A percentile compares a stretch with the other conserved stretches of the same genome.
These are phyloP conservation scores for Periconia macrospinosa DNA, from an alignment of 2,329 filamentous ascomycete species.

Conservation along the genomic window DNA sequence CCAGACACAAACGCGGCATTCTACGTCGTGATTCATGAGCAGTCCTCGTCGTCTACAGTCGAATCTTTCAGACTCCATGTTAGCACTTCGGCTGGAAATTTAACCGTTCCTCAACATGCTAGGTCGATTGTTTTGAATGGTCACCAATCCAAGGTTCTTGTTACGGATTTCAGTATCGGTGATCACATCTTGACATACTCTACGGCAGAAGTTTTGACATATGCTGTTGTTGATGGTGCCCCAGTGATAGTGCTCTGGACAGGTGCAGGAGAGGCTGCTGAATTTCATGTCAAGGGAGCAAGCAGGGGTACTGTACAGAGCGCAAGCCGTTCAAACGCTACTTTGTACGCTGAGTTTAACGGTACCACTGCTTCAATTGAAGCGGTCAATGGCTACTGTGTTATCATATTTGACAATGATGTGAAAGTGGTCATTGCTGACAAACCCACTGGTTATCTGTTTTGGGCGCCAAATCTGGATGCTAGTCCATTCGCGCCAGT, in stretches of 20 bases:
- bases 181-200: constrained; percentile 56
- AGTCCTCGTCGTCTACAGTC: constrained; percentile 54
- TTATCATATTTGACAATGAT: constrained; percentile 41
- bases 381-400: constrained; percentile 33
- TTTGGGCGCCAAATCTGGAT: constrained; percentile 45
- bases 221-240: constrained; percentile 38
- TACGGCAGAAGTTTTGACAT: constrained; percentile 56
- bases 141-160: constrained; percentile 64
- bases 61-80: constrained; percentile 60
- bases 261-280: constrained; percentile 43
- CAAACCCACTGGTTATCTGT: constrained; percentile 40
- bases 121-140: constrained; percentile 58
- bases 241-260: constrained; percentile 46
- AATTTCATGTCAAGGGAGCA: constrained; percentile 44
- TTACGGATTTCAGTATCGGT: constrained; percentile 62
- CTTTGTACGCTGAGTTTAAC: constrained; percentile 45
- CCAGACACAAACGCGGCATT: constrained; percentile 60
- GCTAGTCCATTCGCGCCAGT: constrained; percentile 43
- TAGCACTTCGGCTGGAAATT: constrained; percentile 57
- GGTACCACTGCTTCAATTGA: constrained; percentile 38
- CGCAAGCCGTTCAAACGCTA: constrained; percentile 46
- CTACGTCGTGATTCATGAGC: constrained; percentile 60
- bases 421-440: constrained; percentile 43
- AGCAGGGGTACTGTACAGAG: constrained; percentile 43
- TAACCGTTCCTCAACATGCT: constrained; percentile 58